Conservation (phyloP, 2,329 filamentous ascomycete genomes). For the Thelonectria olida region DNA sequence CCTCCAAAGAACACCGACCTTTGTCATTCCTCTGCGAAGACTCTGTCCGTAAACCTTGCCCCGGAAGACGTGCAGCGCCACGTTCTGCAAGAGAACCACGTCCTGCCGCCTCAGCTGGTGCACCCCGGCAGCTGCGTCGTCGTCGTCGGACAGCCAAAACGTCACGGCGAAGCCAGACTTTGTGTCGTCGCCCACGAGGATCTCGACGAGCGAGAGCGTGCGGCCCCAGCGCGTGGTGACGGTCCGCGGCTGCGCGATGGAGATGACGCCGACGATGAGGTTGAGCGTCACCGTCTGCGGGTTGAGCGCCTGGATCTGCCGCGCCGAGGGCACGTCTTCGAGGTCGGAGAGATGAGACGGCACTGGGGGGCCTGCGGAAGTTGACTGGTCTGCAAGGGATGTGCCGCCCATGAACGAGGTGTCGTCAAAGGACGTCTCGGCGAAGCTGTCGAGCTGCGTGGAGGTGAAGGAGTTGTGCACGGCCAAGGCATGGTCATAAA, state of each 20-base stretch:
- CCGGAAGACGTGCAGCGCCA: slow-evolving; percentile 79
- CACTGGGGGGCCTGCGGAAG: slow-evolving; percentile 33
- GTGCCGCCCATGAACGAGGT: slow-evolving; percentile 51
- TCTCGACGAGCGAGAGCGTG: slow-evolving; percentile 74
- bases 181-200: slow-evolving; percentile 88
- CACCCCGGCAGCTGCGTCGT: slow-evolving; percentile 45
- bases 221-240: slow-evolving; percentile 73
- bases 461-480: slow-evolving; percentile 73
- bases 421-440: slow-evolving; percentile 35
- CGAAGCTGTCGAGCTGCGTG: slow-evolving; percentile 61
- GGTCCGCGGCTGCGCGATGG: slow-evolving; percentile 71
- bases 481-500: slow-evolving; percentile 81
- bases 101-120: slow-evolving; percentile 72
- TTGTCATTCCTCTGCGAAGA: slow-evolving; percentile 75
- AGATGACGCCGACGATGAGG: slow-evolving; percentile 81
- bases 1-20: slow-evolving; percentile 70
- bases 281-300: slow-evolving; percentile 87
- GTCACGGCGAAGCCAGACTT: slow-evolving; percentile 81
- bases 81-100: slow-evolving; percentile 80
- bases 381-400: slow-evolving; percentile 43
- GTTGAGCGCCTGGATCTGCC: slow-evolving; percentile 70
- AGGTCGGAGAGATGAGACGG: slow-evolving; percentile 62
- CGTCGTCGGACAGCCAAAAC: slow-evolving; percentile 74
- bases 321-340: slow-evolving; percentile 73
- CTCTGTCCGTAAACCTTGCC: slow-evolving; percentile 87